Conservation (phyloP, 441 rosid species). For the Eugenia klotzschiana region DNA sequence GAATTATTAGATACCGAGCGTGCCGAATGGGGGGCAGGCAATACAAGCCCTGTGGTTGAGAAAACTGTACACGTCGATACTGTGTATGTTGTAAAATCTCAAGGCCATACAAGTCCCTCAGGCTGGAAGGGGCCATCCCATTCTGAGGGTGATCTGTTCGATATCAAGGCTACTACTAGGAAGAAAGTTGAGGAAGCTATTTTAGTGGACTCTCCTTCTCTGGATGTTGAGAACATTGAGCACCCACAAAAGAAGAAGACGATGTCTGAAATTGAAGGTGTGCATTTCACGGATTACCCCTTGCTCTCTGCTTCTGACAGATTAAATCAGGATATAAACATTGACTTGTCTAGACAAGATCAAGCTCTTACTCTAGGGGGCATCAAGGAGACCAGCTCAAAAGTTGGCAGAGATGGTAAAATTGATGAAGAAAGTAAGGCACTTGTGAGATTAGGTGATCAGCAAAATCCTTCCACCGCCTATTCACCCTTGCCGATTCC, state of each 20-base stretch:
- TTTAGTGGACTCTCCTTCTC: conserved; percentile 9
- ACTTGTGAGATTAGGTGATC: conserved; percentile 2
- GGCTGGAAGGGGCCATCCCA: conserved; percentile 10
- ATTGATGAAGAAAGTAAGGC: conserved; percentile 9
- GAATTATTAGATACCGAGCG: conserved; percentile 43
- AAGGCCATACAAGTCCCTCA: conserved; percentile 11
- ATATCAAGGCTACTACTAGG: not conserved
- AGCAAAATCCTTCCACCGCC: conserved; percentile 14
- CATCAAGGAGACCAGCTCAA: conserved; percentile 4
- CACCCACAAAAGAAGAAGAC: conserved; percentile 4
- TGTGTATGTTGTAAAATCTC: conserved; percentile 22
- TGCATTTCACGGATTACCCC: conserved; percentile 10
- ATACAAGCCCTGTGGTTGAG: conserved; percentile 33
- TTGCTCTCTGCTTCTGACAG: conserved; percentile 7
- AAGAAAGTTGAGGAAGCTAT: conserved; percentile 8
- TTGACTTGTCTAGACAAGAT: conserved; percentile 1
- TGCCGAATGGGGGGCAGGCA: conserved; percentile 21
- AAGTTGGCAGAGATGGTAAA: conserved; percentile 7
- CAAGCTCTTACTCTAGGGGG: conserved; percentile 3
- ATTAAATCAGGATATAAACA: conserved; percentile 2
- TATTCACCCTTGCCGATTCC: conserved; percentile 26
- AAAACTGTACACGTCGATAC: conserved; percentile 73
- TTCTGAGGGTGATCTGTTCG: not conserved
- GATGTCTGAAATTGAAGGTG: conserved; percentile 1
- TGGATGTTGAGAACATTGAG: conserved; percentile 11